A percentile compares a stretch with the other conserved stretches of the same genome.
Evolutionary conservation across 148 eudicot genomes (phyloP).

Genomic region (Chenopodium suecicum): DNA sequence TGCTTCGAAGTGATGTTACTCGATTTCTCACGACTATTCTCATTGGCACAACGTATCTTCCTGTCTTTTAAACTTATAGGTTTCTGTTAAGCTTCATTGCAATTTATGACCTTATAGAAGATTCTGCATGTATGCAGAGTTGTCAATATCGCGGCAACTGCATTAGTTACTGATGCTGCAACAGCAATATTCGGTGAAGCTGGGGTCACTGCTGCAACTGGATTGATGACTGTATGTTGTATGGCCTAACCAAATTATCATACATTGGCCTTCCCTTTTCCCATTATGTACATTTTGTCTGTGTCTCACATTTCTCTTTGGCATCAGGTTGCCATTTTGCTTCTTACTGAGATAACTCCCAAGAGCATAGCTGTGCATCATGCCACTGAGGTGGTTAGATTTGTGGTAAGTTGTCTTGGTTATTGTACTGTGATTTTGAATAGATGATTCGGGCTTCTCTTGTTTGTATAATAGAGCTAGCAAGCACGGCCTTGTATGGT

Average conservation of each 20-base stretch:
- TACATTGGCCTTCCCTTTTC: neutral
- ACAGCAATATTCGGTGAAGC: slow-evolving; percentile 91
- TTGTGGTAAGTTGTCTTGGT: slow-evolving; percentile 72
- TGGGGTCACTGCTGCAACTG: slow-evolving; percentile 97
- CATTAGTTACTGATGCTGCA: slow-evolving; percentile 96
- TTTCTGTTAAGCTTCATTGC: slow-evolving; percentile 5
- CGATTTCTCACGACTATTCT: slow-evolving; percentile 94
- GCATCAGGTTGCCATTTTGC: slow-evolving; percentile 86
- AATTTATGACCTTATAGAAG: slow-evolving; percentile 25
- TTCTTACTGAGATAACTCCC: slow-evolving; percentile 98
- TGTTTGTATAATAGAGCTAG: neutral
- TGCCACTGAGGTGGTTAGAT: slow-evolving; percentile 96
- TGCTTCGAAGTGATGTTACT: slow-evolving; percentile 91
- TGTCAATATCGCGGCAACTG: slow-evolving; percentile 96
- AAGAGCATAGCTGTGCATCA: slow-evolving; percentile 98
- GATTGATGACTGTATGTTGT: slow-evolving; percentile 85
- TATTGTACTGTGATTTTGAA: neutral
- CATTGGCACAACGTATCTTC: slow-evolving; percentile 90
- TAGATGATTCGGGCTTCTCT: neutral
- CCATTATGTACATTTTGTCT: neutral
- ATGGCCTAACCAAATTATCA: neutral
- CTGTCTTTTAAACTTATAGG: slow-evolving; percentile 2
- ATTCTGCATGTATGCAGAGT: slow-evolving; percentile 56
- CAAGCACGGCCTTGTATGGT: neutral
- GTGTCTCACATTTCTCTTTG: slow-evolving; percentile 7